Base-by-base conservation (phyloP, 1,284 basidiomycete species). In the Fomitopsis betulina region DNA sequence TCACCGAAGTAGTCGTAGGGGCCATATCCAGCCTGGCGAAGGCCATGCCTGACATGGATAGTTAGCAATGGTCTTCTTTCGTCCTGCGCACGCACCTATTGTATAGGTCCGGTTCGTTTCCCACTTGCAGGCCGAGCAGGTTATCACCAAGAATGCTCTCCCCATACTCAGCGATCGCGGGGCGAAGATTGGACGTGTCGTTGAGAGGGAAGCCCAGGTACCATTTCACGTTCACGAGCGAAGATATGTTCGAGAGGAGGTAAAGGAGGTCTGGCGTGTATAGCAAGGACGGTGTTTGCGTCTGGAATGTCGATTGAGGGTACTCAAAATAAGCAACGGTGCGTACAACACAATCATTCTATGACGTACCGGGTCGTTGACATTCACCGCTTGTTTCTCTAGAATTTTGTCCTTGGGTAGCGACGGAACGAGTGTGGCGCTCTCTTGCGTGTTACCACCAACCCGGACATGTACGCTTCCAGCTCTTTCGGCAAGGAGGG, bases 371-470 rank as follows among this genome's bases (percentile, higher is more conserved):
- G 49, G 49, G 19, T 51, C 32, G 15, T 51, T 51, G 30, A 23
- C n/a, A 13, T 51, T 51, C 30, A 37, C 33, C n/a, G 17, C 32
- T 37, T 51, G 8, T n/a, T 51, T 51, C 33, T 37, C 49, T 8
- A 51, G 10, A 10, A 51, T 51, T 21, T 37, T 51, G 21, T 51
- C 5, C 2, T 37, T 17, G 32, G 49, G 49, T 5, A 51, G 49
- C 32, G 49, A 51, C 32, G 32, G 49, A 8, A 37, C 49, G 9
- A 51, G 32, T 3, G 49, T 27, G 12, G 85, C 84, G 25, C 75
- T 79, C 60, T 91, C 87, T 65, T 91, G 88, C 2, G 86, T 86
- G 71, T 92, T 92, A 57, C 90, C 91, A 38, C 90, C 91, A 4
- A 92, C 79, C 45, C 90, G 85, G 17, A 92, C 72, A 45, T 75